Evolutionary conservation across 2,329 filamentous ascomycete genomes (phyloP), one percentile per base, ranked within the genome.

Genomic region (Diaporthe amygdali): DNA sequence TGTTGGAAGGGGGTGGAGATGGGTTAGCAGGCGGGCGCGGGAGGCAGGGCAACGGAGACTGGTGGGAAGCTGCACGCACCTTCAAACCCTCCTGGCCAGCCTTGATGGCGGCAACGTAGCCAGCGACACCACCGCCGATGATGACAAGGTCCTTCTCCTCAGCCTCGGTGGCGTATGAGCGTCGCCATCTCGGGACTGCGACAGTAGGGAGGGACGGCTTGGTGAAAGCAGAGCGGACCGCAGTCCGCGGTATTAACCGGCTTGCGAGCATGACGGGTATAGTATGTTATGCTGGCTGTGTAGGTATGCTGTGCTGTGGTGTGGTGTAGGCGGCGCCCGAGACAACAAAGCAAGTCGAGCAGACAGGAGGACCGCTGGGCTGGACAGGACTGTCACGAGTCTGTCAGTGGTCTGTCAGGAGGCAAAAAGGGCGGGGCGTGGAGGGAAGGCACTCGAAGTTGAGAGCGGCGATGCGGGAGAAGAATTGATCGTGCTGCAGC

Each of bases 41-140:
- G 54, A 71, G 55, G 70, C 17, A 54, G 6, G 37, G n/a, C 32
- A 34, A 22, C 17, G 34, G 25, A 20, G 30, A 5, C 10, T 14
- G 34, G 30, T 7, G 5, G n/a, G 22, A 12, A 15, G 14, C 22
- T 37, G n/a, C 34, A 47, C 82, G 74, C 86, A 97, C 95, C 91
- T 98, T 98, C 82, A 99, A 84, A 79, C 96, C 96, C 82, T 97
- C 94, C 85, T 99, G 96, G 72, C 95, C 96, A 79, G 96, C 96
- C 88, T 98, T 99, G 88, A 99, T 99, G 79, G 96, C 96, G 76
- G 96, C 96, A 79, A 99, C 96, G 86, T 99, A 99, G 81, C 96
- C 96, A 78, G 96, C 96, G 79, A 98, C 96, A 86, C 96, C 96
- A 83, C 96, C 96, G 80, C 96, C 96, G 80, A 99, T 97, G 84